Percentiles rank a stretch among this genome's conserved stretches.
phyloP scores from a whole-genome alignment of 306 rosid species.

The Malus fusca region DNA sequence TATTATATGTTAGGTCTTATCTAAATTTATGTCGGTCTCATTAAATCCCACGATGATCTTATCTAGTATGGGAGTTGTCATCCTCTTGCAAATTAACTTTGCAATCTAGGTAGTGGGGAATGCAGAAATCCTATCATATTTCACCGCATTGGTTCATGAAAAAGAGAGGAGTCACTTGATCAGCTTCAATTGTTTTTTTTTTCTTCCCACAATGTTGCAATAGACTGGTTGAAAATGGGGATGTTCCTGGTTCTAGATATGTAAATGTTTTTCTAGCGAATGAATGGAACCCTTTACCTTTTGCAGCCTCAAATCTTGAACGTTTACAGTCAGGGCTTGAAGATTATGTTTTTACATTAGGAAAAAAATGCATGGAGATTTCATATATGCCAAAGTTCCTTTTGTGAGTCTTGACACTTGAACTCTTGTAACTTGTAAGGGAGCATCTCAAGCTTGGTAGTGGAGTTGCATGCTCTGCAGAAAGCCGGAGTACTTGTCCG shows the following conservation, averaged over 20 bases:
- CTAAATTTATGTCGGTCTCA: too few relatives aligned
- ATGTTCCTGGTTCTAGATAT: conserved; percentile 41
- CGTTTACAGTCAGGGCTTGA: conserved; percentile 63
- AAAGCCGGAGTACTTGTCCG: conserved; percentile 35
- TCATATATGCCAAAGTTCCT: not conserved
- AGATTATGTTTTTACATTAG: conserved; percentile 49
- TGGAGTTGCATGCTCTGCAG: conserved; percentile 50
- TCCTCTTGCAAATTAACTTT: too few relatives aligned
- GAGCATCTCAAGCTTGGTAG: conserved; percentile 71
- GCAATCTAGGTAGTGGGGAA: too few relatives aligned
- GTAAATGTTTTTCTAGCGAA: conserved; percentile 53
- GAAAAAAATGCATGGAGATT: conserved; percentile 22
- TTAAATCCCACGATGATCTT: too few relatives aligned
- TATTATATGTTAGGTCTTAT: too few relatives aligned
- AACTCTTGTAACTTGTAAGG: conserved; percentile 29
- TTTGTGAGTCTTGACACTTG: conserved; percentile 4
- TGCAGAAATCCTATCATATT: not conserved
- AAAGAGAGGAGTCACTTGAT: not conserved
- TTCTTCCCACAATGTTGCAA: conserved; percentile 53
- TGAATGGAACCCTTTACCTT: conserved; percentile 26
- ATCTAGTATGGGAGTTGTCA: too few relatives aligned
- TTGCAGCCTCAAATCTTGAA: conserved; percentile 54
- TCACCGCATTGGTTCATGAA: not conserved
- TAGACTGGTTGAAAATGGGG: conserved; percentile 50
- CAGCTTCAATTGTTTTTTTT: not conserved